Base-by-base conservation (phyloP, 495 filamentous ascomycete genomes). In the Lentithecium fluviatile region DNA sequence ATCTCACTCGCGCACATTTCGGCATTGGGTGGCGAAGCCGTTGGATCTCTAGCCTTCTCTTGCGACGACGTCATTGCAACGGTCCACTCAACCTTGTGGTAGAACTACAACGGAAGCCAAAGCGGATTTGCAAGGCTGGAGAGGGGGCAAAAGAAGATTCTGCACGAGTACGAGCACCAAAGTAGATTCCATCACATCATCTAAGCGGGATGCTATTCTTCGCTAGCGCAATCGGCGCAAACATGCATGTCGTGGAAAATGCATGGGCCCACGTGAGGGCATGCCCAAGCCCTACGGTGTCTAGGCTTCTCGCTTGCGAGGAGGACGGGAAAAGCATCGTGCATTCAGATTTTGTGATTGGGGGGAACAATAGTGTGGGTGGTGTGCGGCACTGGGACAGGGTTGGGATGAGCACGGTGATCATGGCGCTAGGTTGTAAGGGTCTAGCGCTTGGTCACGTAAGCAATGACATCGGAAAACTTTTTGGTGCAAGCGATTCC, bases 1-100 rank as follows among this genome's bases (percentile, higher is more conserved):
- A 53, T 10, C 1, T 45, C 13, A 38, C 64, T 63, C 32, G 43
- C 34, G 32, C 51, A 36, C 29, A 26, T 38, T 24, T 53, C 46
- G 17, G 45, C 15, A 19, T 43, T 37, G 29, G 45, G 54, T 37
- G 12, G 24, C 17, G 46, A n/a, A 32, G 4, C 29, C 29, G 29
- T 10, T 24, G 19, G 45, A 1, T 32, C 29, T 10, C 2, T 20
- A 25, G 1, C 25, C 25, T 60, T 60, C 36, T 52, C 48, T 19
- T 38, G 21, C 19, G 20, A n/a, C 19, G 20, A n/a, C 17, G 38
- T 13, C 40, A 43, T 43, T 3, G 40, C 6, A 13, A 43, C 5
- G 5, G 4, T 43, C 19, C 4, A 43, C 4, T 43, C 13, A 13
- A 13, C 4, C 13, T 13, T 15, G 19, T 43, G 40, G 13, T 6